Base-by-base conservation (phyloP, 1,284 basidiomycete species). In the Cystobasidiaceae sp. region DNA sequence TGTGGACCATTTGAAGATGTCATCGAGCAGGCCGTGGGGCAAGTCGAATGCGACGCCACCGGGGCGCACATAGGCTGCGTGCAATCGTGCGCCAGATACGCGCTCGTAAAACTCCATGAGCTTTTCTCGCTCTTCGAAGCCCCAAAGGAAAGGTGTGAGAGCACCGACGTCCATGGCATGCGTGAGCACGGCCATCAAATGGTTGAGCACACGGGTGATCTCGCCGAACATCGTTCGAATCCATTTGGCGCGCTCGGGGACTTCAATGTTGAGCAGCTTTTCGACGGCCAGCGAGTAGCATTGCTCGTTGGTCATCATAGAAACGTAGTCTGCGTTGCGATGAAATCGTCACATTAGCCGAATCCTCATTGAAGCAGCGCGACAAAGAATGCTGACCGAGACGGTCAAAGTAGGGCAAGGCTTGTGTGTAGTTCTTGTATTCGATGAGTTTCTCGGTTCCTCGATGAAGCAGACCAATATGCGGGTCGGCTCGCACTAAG, bases 31-130 rank as follows among this genome's bases (percentile, higher is more conserved):
- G 17, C 94, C 94, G 74, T 97, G 93, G 5, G 94, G 94, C 50
- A 98, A 81, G 76, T 99, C 96, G 76, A 93, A 97, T 1, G 96
- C 93, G 52, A 99, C 96, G 74, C 96, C 94, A 70, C 94, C 94
- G 3, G 94, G 96, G 68, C 94, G 90, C 51, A 98, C 87, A 78
- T 97, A 98, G n/a, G 94, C 94, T 5, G 93, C 87, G 77, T 98
- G 94, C 74, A 99, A 83, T 68, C 94, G 92, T 2, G 94, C 94
- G 72, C 94, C 94, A 8, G 93, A 97, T 34, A 98, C 93, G 66
- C 94, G 91, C 80, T 99, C 94, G 79, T 98, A 97, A 80, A 98
- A 98, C 78, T 98, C 94, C 94, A 97, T 97, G 71, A 98, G 86
- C 82, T 98, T 97, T 80, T 98, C 94, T 71, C 94, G 92, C 80